Evolutionary conservation across 371 early-diverging fungal genomes (phyloP).

Genomic region (Nosema muscidifuracis): DNA sequence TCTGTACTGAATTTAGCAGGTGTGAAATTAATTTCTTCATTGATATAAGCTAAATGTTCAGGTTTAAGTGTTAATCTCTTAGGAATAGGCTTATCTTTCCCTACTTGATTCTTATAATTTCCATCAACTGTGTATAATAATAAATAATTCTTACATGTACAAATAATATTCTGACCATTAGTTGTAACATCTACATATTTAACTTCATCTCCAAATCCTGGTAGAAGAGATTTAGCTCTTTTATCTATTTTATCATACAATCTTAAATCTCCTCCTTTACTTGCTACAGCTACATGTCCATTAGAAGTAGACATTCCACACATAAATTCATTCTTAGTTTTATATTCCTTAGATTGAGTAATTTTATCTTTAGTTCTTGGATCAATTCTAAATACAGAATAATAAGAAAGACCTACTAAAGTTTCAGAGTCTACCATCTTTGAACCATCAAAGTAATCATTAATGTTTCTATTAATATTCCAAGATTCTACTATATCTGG

Average conservation of each 20-base stretch:
- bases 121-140: constrained; percentile 67
- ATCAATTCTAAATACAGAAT: constrained; percentile 77
- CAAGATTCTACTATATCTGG: constrained; percentile 84
- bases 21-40: constrained; percentile 70
- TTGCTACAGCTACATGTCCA: constrained; percentile 76
- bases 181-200: constrained; percentile 78
- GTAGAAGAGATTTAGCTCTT: constrained; percentile 76
- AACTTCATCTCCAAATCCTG: constrained; percentile 77
- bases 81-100: constrained; percentile 67
- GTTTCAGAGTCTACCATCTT: constrained; percentile 68
- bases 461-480: constrained; percentile 67
- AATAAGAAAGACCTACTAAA: constrained; percentile 72
- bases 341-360: constrained; percentile 58
- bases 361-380: constrained; percentile 66
- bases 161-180: constrained; percentile 74
- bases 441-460: constrained; percentile 71
- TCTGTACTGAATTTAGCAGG: constrained; percentile 81
- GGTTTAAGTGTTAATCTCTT: constrained; percentile 74
- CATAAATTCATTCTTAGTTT: constrained; percentile 65
- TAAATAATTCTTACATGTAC: constrained; percentile 77
- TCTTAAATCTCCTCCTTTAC: constrained; percentile 77
- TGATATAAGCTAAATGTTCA: constrained; percentile 77
- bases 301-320: constrained; percentile 70
- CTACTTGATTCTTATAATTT: constrained; percentile 53
- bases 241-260: constrained; percentile 72